Evolutionary conservation across 768 basidiomycete species (phyloP), one percentile per base, ranked within the genome.

Genomic region (Mycena albidolilacea): DNA sequence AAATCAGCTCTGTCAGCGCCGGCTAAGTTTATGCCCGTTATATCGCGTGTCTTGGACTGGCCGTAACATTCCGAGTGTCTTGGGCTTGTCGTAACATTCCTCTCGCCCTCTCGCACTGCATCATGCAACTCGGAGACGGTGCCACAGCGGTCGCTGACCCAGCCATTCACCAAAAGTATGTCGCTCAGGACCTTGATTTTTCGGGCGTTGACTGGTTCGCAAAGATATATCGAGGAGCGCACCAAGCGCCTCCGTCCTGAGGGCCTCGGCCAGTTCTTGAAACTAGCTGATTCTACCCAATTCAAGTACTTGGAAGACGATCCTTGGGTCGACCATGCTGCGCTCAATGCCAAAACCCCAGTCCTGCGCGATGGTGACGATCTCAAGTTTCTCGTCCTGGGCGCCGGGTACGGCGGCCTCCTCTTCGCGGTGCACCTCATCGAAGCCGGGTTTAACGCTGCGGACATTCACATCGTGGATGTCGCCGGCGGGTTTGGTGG

Each of bases 401-500:
- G 73, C 15, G 69, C 64, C 14, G 69, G 73, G 7, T 63, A 23
- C 19, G 73, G 68, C 14, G 73, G 73, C n/a, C 60, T 74, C 5
- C 38, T 70, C 41, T 70, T 70, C 52, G 68, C 71, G 4, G 70
- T 68, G 15, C 30, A 37, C 9, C 57, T 77, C 3, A 59, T 77
- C 52, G 39, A 77, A 39, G 70, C 74, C 75, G 35, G 30, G 30
- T 30, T 30, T 30, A 30, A 30, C 30, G 30, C 30, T 30, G 30
- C 30, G 30, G 30, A 30, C 30, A 30, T 30, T 30, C 30, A 3
- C 3, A 30, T 30, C 30, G 30, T 30, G 30, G 30, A 30, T 60
- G 46, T 39, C n/a, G 76, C 71, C 15, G 73, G 74, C 5, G 76
- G 76, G 0, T 75, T 75, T 48, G 76, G 76, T 1, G 76, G 76